Evolutionary conservation across 2,329 filamentous ascomycete species (phyloP).

Genomic region (Bipolaris sorokiniana): DNA sequence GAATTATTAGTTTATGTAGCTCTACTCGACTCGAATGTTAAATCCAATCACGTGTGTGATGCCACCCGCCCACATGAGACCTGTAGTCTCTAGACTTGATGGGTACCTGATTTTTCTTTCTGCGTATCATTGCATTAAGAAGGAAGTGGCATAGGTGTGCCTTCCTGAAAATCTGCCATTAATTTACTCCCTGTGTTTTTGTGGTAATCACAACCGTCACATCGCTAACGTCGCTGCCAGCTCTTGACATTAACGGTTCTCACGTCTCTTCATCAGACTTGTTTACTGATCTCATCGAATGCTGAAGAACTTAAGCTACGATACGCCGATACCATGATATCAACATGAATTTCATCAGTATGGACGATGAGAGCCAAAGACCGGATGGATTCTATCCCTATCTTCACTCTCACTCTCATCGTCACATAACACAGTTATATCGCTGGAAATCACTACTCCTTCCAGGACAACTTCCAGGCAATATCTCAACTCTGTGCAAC

Average conservation of each 20-base stretch:
- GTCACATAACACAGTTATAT: neutral
- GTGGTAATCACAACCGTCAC: no score
- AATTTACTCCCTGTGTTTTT: no score
- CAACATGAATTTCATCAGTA: neutral
- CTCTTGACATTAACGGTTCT: no score
- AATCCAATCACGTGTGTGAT: slow-evolving; percentile 9
- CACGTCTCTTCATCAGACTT: no score
- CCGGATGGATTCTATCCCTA: neutral
- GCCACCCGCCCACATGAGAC: neutral
- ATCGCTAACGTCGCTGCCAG: no score
- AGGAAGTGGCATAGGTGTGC: neutral
- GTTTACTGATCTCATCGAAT: no score
- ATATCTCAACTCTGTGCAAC: neutral
- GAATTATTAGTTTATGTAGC: slow-evolving; percentile 8
- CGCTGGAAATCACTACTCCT: neutral
- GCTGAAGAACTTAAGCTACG: no score
- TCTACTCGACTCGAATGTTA: slow-evolving; percentile 15
- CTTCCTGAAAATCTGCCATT: neutral
- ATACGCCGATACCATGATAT: no score
- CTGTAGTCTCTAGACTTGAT: neutral
- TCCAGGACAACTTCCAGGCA: no score
- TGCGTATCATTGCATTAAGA: neutral
- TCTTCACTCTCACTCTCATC: neutral
- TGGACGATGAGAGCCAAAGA: neutral
- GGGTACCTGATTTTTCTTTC: neutral